Conservation (phyloP, 805 yeast genomes). For the Jamesozyma hellenica region DNA sequence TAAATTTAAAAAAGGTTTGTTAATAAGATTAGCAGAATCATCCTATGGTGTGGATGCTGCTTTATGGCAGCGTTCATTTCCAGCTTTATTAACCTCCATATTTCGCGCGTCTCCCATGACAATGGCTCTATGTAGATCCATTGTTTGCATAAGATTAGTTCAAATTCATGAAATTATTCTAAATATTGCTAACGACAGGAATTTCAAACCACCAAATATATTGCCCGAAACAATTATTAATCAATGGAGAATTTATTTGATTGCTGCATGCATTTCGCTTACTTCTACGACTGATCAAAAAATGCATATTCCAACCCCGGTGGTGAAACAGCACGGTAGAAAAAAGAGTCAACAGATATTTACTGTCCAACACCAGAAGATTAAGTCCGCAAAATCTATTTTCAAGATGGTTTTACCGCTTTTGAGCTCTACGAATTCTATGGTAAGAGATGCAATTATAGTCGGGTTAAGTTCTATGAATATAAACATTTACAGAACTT, state of each 20-base stretch:
- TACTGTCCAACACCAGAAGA: conserved; percentile 79
- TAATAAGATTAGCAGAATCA: conserved; percentile 76
- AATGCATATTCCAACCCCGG: conserved; percentile 46
- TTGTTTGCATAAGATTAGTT: conserved; percentile 79
- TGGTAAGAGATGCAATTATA: conserved; percentile 79
- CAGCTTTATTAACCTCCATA: conserved; percentile 58
- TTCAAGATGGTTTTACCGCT: conserved; percentile 82
- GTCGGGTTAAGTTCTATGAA: conserved; percentile 83
- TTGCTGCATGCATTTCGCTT: conserved; percentile 84
- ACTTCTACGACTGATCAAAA: conserved; percentile 86
- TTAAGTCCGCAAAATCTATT: conserved; percentile 83
- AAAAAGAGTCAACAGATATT: conserved; percentile 71
- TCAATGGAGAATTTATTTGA: conserved; percentile 82
- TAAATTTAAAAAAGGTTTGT: conserved; percentile 50
- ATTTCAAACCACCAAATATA: conserved; percentile 26
- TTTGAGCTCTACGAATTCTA: conserved; percentile 54
- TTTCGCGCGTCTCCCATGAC: conserved; percentile 83
- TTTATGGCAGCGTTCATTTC: conserved; percentile 86
- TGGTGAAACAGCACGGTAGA: conserved; percentile 51
- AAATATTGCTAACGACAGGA: conserved; percentile 40
- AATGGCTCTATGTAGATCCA: conserved; percentile 83
- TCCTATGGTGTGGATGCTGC: conserved; percentile 94
- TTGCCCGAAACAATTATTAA: conserved; percentile 66
- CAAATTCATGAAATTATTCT: conserved; percentile 68
- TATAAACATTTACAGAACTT: conserved; percentile 74